phyloP scores from a whole-genome alignment of 371 early-diverging fungal genomes.

The Mortierella sp. region DNA sequence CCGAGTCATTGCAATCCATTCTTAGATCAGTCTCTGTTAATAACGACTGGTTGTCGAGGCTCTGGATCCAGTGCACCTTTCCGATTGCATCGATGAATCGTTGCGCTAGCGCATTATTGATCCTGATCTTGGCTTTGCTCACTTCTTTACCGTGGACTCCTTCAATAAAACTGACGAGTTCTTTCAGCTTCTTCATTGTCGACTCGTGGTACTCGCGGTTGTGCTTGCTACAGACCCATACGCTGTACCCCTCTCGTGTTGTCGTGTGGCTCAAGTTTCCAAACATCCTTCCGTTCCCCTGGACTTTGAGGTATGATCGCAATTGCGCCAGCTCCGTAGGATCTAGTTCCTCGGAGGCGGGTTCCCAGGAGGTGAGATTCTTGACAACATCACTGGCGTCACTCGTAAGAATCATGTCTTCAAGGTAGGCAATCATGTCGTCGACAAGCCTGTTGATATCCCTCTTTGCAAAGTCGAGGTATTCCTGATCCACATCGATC shows the following conservation, averaged over 20 bases:
- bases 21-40: neutral
- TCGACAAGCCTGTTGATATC: neutral
- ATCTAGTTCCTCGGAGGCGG: too few species aligned
- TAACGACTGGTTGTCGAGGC: neutral
- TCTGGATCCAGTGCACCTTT: neutral
- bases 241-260: neutral
- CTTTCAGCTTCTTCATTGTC: neutral
- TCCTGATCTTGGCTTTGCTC: neutral
- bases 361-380: too few species aligned
- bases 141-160: too few species aligned
- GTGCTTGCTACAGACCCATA: neutral
- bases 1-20: neutral
- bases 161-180: too few species aligned
- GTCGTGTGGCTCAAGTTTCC: neutral
- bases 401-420: neutral
- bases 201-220: neutral
- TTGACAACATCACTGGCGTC: neutral
- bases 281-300: neutral
- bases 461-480: too few species aligned
- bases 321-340: too few species aligned
- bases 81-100: neutral
- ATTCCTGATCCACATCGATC: too few species aligned
- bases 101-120: neutral
- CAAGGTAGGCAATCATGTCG: neutral
- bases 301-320: neutral